Evolutionary conservation across 1,139 yeast genomes (phyloP), one percentile per base, ranked within the genome.

Genomic region (Pneumocystis canis): DNA sequence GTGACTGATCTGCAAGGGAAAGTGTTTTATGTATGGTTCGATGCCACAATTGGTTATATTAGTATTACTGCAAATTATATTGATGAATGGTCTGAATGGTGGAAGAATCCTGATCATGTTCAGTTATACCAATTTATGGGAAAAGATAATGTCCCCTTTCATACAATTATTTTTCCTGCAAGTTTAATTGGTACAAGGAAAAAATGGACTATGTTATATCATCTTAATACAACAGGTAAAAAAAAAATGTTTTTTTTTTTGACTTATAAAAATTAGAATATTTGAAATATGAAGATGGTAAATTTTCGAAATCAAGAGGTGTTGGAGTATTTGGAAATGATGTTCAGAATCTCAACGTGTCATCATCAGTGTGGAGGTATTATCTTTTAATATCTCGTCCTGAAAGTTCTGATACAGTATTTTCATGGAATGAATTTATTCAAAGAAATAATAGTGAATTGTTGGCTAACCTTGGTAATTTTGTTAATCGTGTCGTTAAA

Each of bases 61-160:
- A 89, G 97, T 63, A 92, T 92, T 71, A 94, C 99, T 56, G 97
- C 97, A 39, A 87, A 86, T 74, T 94, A 90, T 76, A 85, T 89
- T 67, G 81, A 87, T 65, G 82, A 82, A 31, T 87, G 90, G 82
- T 83, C 89, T 81, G 73, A 81, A 71, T 87, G 96, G 94, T 92
- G 99, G 99, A 85, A 83, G 76, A 80, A 87, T 72, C 95, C 95
- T 28, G 89, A 89, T 64, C 76, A 84, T 63, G 96, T 92, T 67
- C 78, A 87, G 69, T 78, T 94, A 68, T 89, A 87, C 74, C 98
- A 92, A 78, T 92, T 92, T 75, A 92, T 92, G 99, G 99, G 99
- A 77, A 92, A 92, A 76, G 99, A 92, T 75, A 92, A 92, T 72
- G 97, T 90, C 69, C 97, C 97, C 56, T 92, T 92, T 88, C 99